A percentile compares a stretch with the other conserved stretches of the same genome.
Evolutionary conservation across 306 rosid genomes (phyloP).

Genomic region (Neltuma alba): DNA sequence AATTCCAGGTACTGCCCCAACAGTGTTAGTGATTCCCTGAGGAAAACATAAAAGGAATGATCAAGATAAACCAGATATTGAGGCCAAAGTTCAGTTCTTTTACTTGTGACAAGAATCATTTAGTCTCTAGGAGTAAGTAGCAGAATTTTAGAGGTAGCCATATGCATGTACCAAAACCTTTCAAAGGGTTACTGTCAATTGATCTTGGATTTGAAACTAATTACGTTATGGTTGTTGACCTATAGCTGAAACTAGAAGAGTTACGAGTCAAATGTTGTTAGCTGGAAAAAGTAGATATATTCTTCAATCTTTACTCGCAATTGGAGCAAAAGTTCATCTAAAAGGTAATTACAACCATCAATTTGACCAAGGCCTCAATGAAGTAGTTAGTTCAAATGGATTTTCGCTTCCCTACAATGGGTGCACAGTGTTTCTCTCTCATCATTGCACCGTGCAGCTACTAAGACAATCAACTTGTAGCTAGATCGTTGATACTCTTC

Average conservation of each 20-base stretch:
- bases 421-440: neutral
- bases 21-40: slow-evolving; percentile 94
- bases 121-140: neutral
- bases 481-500: neutral
- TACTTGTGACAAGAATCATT: neutral
- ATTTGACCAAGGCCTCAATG: neutral
- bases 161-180: neutral
- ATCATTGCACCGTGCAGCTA: neutral
- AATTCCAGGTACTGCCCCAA: slow-evolving; percentile 93
- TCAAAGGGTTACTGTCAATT: neutral
- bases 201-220: slow-evolving; percentile 1
- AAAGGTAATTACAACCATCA: neutral
- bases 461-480: neutral
- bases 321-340: neutral
- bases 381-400: neutral
- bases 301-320: neutral
- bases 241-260: neutral
- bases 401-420: neutral
- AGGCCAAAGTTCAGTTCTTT: neutral
- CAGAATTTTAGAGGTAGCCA: slow-evolving; percentile 8
- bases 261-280: neutral
- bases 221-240: neutral
- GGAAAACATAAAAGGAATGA: slow-evolving; percentile 22
- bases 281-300: slow-evolving; percentile 15
- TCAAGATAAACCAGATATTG: neutral